Evolutionary conservation across 768 basidiomycete genomes (phyloP).

Genomic region (Rhodotorula diobovata): DNA sequence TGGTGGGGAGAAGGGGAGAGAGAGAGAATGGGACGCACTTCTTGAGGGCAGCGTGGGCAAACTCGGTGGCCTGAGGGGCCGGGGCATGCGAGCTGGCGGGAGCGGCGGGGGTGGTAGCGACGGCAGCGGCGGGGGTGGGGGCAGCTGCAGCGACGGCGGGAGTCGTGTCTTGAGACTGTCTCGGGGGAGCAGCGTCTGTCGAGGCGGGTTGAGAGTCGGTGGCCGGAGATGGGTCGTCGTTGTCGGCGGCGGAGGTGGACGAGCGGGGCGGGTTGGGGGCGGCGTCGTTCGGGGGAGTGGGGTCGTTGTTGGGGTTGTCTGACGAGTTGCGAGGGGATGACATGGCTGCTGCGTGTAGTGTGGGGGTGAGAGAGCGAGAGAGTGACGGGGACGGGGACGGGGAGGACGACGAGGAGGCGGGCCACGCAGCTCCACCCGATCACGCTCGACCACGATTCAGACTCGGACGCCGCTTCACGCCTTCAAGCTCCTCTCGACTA

Average conservation of each 20-base stretch:
- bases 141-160: slow-evolving; percentile 1
- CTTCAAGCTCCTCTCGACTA: too few relatives aligned
- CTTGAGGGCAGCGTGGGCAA: slow-evolving; percentile 44
- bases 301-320: too few relatives aligned
- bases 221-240: not conserved
- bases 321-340: too few relatives aligned
- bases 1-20: not conserved
- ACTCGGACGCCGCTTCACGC: too few relatives aligned
- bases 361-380: too few relatives aligned
- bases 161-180: not conserved
- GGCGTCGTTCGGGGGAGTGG: too few relatives aligned
- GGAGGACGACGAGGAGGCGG: too few relatives aligned
- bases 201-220: not conserved
- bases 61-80: slow-evolving; percentile 34
- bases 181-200: not conserved
- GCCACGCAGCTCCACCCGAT: too few relatives aligned
- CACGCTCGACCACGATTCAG: too few relatives aligned
- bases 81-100: not conserved
- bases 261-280: not conserved
- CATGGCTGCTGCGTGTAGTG: too few relatives aligned
- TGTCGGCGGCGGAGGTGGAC: not conserved
- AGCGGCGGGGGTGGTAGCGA: slow-evolving; percentile 1
- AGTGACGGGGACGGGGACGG: too few relatives aligned
- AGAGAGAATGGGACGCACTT: slow-evolving; percentile 17
- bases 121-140: too few relatives aligned